These are phyloP conservation scores for Helicostylum pulchrum DNA, from an alignment of 192 early-diverging fungal genomes.

Conservation along the genomic window DNA sequence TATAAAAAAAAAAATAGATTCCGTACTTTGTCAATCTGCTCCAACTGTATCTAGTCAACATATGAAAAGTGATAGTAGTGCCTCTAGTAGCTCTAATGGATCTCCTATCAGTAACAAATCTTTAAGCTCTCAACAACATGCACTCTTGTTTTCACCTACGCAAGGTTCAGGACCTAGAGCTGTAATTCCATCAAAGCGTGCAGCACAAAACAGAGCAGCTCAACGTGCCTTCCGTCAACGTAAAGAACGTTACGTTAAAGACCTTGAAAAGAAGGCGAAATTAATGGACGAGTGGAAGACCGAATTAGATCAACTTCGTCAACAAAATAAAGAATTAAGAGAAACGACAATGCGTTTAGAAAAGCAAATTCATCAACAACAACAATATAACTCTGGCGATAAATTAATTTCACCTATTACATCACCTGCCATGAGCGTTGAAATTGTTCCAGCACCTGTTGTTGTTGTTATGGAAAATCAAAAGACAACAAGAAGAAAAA, in stretches of 20 bases:
- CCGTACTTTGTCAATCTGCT: background rate
- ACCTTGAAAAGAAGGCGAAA: conserved; percentile 72
- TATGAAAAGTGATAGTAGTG: background rate
- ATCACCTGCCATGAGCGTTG: no score
- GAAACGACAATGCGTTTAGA: conserved; percentile 7
- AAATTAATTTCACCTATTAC: background rate
- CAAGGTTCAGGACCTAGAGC: background rate
- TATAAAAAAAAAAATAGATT: background rate
- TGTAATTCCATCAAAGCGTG: conserved; percentile 63
- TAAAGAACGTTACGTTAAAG: conserved; percentile 74
- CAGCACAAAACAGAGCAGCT: conserved; percentile 86
- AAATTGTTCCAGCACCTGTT: no score
- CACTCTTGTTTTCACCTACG: conserved; percentile 9
- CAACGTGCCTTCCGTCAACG: conserved; percentile 89
- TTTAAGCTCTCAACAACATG: background rate
- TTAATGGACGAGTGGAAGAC: conserved; percentile 43
- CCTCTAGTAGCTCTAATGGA: background rate
- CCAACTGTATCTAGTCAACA: conserved; percentile 1
- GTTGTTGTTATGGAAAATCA: background rate
- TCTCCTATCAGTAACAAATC: background rate
- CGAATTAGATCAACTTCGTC: conserved; percentile 25
- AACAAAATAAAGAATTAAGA: conserved; percentile 29
- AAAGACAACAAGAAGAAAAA: background rate
- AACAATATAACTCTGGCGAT: background rate
- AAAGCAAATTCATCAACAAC: conserved; percentile 1